Conservation (phyloP, 805 yeast genomes). For the Ogataea thermomethanolica region DNA sequence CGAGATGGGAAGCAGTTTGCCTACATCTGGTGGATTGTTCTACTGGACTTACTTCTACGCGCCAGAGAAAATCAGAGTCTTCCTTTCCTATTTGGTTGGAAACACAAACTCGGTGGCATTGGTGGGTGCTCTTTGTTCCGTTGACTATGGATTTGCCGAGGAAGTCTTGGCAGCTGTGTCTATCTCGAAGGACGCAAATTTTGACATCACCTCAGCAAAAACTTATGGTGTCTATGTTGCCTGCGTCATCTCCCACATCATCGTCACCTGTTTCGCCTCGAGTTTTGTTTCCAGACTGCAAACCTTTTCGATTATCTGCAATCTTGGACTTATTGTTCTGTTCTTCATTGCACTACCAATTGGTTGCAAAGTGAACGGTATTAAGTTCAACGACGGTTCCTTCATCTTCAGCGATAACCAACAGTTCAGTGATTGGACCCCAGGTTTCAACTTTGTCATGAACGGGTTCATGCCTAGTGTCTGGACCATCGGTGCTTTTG, state of each 20-base stretch:
- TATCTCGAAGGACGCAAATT: conserved; percentile 38
- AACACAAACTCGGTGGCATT: conserved; percentile 44
- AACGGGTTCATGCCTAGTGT: conserved; percentile 45
- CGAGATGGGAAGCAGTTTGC: conserved; percentile 57
- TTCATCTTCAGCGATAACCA: conserved; percentile 37
- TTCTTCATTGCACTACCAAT: conserved; percentile 46
- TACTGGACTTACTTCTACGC: conserved; percentile 47
- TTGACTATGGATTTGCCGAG: conserved; percentile 42
- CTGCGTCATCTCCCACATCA: conserved; percentile 37
- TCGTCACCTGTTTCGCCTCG: conserved; percentile 38
- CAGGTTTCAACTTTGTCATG: conserved; percentile 38
- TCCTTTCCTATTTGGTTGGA: conserved; percentile 41
- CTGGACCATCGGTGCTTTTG: conserved; percentile 53
- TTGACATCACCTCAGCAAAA: conserved; percentile 37
- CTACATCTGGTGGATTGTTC: conserved; percentile 62
- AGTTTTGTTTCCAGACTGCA: conserved; percentile 40
- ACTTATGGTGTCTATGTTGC: conserved; percentile 45
- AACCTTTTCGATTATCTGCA: conserved; percentile 37
- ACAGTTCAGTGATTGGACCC: conserved; percentile 36
- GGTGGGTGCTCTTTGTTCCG: conserved; percentile 41
- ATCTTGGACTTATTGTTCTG: conserved; percentile 35
- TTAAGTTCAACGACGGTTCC: conserved; percentile 31
- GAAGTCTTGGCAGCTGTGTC: conserved; percentile 43
- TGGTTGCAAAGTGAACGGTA: conserved; percentile 32
- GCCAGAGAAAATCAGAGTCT: conserved; percentile 36